Conservation (phyloP, 139 green algal species). For the Parachlorella kessleri region DNA sequence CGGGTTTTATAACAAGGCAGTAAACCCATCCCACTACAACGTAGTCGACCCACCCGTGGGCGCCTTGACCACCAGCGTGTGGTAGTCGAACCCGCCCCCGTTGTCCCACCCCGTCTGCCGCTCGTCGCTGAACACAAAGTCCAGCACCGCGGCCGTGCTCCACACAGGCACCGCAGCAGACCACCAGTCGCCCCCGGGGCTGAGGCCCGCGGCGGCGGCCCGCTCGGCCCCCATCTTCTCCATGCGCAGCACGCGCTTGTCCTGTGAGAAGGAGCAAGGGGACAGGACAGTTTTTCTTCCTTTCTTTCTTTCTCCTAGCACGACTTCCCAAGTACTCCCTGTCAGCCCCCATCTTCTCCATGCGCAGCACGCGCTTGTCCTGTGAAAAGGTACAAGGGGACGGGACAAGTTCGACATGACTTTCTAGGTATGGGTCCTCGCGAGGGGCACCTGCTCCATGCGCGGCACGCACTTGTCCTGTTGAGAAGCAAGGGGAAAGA, state of each 20-base stretch:
- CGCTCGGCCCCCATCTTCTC: neutral
- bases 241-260: slow-evolving; percentile 10
- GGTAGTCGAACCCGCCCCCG: slow-evolving; percentile 73
- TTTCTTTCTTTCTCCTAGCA: no score
- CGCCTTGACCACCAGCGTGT: slow-evolving; percentile 53
- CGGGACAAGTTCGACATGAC: no score
- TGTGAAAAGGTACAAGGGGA: no score
- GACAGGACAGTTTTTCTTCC: no score
- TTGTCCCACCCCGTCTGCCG: slow-evolving; percentile 83
- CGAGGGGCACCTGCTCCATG: neutral
- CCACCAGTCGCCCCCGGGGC: slow-evolving; percentile 31
- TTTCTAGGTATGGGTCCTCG: no score
- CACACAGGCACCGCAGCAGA: slow-evolving; percentile 47
- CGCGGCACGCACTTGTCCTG: slow-evolving; percentile 11
- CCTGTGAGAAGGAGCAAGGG: no score
- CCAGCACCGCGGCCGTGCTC: slow-evolving; percentile 58
- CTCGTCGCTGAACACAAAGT: slow-evolving; percentile 83
- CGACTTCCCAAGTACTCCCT: no score
- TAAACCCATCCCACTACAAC: no score
- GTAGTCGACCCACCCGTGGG: slow-evolving; percentile 6
- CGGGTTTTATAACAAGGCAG: no score
- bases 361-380: slow-evolving; percentile 13
- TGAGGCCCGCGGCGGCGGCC: slow-evolving; percentile 3
- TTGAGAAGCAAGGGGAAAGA: no score
- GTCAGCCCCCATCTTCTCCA: neutral